Evolutionary conservation across 108 stramenopile genomes (phyloP), one percentile per base, ranked within the genome.

Genomic region (Cyclotella cryptica): DNA sequence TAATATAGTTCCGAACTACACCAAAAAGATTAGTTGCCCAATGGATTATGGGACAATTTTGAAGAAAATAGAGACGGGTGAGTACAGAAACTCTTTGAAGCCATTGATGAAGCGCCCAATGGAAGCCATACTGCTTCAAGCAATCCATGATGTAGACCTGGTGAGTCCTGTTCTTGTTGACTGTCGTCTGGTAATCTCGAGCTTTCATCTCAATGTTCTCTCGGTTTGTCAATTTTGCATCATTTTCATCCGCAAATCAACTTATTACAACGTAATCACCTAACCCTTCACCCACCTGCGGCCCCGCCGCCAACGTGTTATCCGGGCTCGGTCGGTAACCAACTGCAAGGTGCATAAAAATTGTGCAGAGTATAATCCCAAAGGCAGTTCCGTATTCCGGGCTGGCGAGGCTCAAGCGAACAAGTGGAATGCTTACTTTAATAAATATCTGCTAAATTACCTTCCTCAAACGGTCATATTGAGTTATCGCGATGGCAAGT

Each of bases 41-140:
- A 84, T 84, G 78, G 83, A 84, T 42, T 84, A 80, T 44, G 46
- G 64, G 10, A 84, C 78, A n/a, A 63, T 84, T 45, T 46, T 40
- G 3, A 65, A 67, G 39, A 74, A 74, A 55, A 49, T 84, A 30
- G 68, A 84, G 42, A 30, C 40, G 49, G 83, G 83, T 7, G 74
- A 28, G 46, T 84, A 84, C 55, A 69, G 35, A 15, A 59, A 71
- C 30, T 64, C 46, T 64, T 46, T 67, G 69, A 69, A 15, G 30
- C 51, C 76, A 55, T 45, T 51, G 14, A 54, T 40, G 67, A 77
- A 69, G 26, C 72, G 61, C 41, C 72, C 71, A n/a, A 80, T 80
- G 79, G 79, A 80, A 46, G 65, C 64, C 17, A 80, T 80, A 30
- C 40, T 80, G 7, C 62, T 80, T 26, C 65, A 26, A 8, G 43